Percentiles rank a stretch among this genome's conserved stretches.
Evolutionary conservation across 768 basidiomycete genomes (phyloP).

Genomic region (Baorangia bicolor): DNA sequence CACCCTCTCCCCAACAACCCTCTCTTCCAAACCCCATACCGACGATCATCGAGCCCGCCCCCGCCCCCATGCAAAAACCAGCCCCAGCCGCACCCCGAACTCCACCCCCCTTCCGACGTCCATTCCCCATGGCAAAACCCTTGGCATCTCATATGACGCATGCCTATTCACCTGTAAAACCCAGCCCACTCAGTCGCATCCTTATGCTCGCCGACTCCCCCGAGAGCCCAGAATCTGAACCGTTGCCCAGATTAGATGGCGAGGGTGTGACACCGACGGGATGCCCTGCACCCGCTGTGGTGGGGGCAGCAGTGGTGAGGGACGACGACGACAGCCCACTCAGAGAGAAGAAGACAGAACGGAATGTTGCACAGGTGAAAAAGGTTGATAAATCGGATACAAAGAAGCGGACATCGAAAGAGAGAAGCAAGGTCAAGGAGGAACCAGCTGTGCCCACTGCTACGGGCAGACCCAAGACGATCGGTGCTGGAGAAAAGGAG

Average conservation of each 20-base stretch:
- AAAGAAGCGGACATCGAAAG: constrained; percentile 36
- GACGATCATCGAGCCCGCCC: constrained; percentile 20
- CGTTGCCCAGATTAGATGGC: neutral
- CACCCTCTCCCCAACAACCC: neutral
- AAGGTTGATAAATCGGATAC: constrained; percentile 9
- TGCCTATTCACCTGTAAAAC: constrained; percentile 78
- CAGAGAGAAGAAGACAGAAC: constrained; percentile 46
- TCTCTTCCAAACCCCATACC: constrained; percentile 18
- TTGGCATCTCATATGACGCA: constrained; percentile 68
- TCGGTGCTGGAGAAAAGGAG: constrained; percentile 34
- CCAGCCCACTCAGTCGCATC: constrained; percentile 79
- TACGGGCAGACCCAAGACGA: constrained; percentile 30
- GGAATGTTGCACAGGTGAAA: constrained; percentile 26
- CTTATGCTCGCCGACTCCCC: constrained; percentile 69
- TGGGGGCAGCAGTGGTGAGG: constrained; percentile 23
- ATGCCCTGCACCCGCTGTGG: constrained; percentile 18
- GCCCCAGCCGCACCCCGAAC: constrained; percentile 17
- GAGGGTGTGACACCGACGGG: constrained; percentile 28
- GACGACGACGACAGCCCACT: constrained; percentile 55
- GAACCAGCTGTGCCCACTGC: constrained; percentile 12
- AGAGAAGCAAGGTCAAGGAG: constrained; percentile 41
- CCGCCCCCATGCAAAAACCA: constrained; percentile 4
- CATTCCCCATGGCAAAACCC: constrained; percentile 73
- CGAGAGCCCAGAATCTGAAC: constrained; percentile 32
- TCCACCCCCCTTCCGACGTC: constrained; percentile 32